Evolutionary conservation across 441 rosid genomes (phyloP), one percentile per base, ranked within the genome.

Genomic region (Euphorbia schlechtendalii): DNA sequence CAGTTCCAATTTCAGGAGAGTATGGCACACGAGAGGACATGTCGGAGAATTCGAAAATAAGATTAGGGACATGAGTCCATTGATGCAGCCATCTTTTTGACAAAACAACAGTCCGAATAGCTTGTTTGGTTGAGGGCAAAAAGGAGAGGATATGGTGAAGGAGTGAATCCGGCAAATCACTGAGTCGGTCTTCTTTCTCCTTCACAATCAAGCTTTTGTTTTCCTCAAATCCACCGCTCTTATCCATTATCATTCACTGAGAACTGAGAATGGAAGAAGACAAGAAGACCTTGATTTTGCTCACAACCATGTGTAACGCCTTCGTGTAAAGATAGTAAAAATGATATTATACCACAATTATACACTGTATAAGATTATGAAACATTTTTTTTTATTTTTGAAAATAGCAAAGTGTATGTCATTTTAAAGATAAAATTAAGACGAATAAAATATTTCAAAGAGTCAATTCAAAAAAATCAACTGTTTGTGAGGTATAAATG

Each of bases 31-130:
- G 4, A 40, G 45, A 40, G 4, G 45, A 12, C 45, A 40, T 8
- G 45, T 32, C 34, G 34, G 6, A 32, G 34, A 59, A 22, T 0
- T n/a, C 0, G 43, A 72, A 72, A 11, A 36, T 46, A 41, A 72
- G 79, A 18, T 17, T 41, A 5, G 71, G 14, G 11, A 40, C 45
- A 40, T 1, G 14, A 40, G 45, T 40, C 45, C 45, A 40, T 40
- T 40, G 59, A 22, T 0, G 8, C 14, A 0, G 18, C 76, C 76
- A 72, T 28, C 66, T 17, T 18, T 54, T 73, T 48, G 45, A 40
- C 45, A 40, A 40, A 40, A 40, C 14, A 40, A 5, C 45, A 8
- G 45, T 40, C 14, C 45, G 11, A 8, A 40, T 40, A 40, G 45
- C 45, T 40, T 40, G 8, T 9, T 40, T 9, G 11, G 45, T 40